Percentiles rank a stretch among this genome's conserved stretches.
Evolutionary conservation across 2,329 filamentous ascomycete genomes (phyloP).

Genomic region (Diaporthe velutina): DNA sequence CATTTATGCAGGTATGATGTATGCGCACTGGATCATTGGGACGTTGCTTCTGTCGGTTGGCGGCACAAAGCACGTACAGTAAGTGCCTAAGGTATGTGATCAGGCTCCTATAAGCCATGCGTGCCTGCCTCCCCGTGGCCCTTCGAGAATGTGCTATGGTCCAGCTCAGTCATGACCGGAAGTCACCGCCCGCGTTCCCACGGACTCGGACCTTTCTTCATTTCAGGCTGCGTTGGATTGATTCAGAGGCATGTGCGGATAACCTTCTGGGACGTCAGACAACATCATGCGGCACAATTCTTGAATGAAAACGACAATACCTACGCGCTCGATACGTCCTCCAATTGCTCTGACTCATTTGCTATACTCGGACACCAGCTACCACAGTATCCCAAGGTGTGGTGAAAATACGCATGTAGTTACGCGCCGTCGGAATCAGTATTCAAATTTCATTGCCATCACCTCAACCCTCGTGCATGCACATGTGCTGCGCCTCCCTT

Average conservation of each 20-base stretch:
- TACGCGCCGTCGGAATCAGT: not conserved
- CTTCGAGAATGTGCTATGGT: not conserved
- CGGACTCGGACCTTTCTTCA: not conserved
- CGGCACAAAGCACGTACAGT: not conserved
- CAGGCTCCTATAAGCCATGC: not conserved
- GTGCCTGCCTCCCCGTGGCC: slow-evolving; percentile 23
- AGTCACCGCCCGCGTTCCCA: not conserved
- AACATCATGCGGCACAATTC: not conserved
- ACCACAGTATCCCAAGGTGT: not conserved
- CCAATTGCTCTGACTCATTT: not conserved
- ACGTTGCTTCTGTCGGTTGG: not conserved
- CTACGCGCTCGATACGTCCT: not conserved
- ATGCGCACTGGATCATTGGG: not conserved
- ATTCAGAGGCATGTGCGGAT: not conserved
- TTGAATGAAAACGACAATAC: not conserved
- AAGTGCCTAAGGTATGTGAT: not conserved
- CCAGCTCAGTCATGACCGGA: not conserved
- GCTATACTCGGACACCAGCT: not conserved
- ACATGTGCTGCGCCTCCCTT: not conserved
- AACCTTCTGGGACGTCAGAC: no score
- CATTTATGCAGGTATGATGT: not conserved
- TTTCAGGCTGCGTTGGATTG: not conserved
- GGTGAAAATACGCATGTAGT: not conserved
- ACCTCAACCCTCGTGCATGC: not conserved
- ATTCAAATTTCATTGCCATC: not conserved